These are phyloP conservation scores for Skeletonema grethae DNA, from an alignment of 108 stramenopile genomes.

Conservation along the genomic window DNA sequence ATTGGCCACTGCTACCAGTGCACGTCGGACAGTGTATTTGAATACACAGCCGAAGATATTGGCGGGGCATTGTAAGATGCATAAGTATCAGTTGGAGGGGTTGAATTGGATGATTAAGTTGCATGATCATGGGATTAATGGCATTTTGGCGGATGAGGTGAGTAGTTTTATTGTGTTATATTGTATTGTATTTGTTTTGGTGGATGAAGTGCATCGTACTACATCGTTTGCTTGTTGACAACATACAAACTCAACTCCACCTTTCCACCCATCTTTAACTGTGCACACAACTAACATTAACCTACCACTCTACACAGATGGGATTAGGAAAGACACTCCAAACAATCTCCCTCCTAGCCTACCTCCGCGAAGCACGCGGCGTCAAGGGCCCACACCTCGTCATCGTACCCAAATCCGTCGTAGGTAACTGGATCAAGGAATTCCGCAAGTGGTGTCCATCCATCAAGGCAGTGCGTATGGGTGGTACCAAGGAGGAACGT, in stretches of 20 bases:
- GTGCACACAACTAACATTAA: neutral
- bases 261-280: no score
- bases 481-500: constrained; percentile 94
- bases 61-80: constrained; percentile 88
- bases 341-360: constrained; percentile 92
- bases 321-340: constrained; percentile 95
- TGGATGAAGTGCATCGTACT: no score
- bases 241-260: constrained; percentile 66
- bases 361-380: constrained; percentile 66
- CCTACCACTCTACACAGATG: constrained; percentile 62
- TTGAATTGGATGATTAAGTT: constrained; percentile 99
- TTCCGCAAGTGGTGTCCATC: constrained; percentile 93
- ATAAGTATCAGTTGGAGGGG: constrained; percentile 98
- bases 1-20: constrained; percentile 85
- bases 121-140: constrained; percentile 98
- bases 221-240: constrained; percentile 11
- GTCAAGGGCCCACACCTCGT: constrained; percentile 92
- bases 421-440: constrained; percentile 99
- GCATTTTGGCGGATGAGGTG: constrained; percentile 96
- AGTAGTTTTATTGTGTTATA: neutral
- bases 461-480: constrained; percentile 88
- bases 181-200: no score
- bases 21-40: constrained; percentile 85
- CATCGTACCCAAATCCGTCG: constrained; percentile 96
- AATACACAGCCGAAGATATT: constrained; percentile 88